Evolutionary conservation across 1,139 yeast species (phyloP).

Genomic region (Torulaspora pretoriensis): DNA sequence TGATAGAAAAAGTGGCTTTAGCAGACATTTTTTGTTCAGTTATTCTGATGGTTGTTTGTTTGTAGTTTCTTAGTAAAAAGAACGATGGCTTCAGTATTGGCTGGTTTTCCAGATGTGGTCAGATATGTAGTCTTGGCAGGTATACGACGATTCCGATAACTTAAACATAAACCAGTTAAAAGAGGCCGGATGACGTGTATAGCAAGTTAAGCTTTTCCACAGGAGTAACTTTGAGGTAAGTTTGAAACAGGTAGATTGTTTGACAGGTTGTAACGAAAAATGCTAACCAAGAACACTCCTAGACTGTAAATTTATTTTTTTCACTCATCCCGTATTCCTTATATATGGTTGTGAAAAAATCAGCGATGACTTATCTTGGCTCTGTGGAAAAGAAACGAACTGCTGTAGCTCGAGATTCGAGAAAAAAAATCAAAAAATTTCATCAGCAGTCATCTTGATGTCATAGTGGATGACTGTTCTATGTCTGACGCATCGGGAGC

Average conservation of each 20-base stretch:
- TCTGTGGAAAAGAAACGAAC: constrained; percentile 3
- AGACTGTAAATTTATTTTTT: not conserved
- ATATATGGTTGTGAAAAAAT: constrained; percentile 5
- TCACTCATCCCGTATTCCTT: constrained; percentile 2
- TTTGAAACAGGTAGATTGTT: not conserved
- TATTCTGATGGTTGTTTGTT: too few relatives aligned
- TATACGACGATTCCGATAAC: constrained; percentile 32
- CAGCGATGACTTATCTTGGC: constrained; percentile 5
- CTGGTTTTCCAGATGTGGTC: constrained; percentile 52
- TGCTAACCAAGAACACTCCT: not conserved
- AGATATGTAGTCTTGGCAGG: constrained; percentile 44
- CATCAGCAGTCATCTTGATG: constrained; percentile 4
- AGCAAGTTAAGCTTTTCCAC: constrained; percentile 1
- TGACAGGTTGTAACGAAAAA: not conserved
- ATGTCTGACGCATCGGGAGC: too few relatives aligned
- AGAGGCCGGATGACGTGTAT: not conserved
- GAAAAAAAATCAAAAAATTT: constrained; percentile 7
- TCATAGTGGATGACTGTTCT: constrained; percentile 1
- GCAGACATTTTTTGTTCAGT: constrained; percentile 19
- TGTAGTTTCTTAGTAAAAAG: constrained; percentile 13
- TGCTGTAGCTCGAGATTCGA: not conserved
- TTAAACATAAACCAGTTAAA: constrained; percentile 29
- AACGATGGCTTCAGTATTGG: constrained; percentile 25
- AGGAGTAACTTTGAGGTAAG: not conserved
- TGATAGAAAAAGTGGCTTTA: constrained; percentile 84